These are phyloP conservation scores for Bombardia bombarda DNA, from an alignment of 495 filamentous ascomycete genomes.

Conservation along the genomic window DNA sequence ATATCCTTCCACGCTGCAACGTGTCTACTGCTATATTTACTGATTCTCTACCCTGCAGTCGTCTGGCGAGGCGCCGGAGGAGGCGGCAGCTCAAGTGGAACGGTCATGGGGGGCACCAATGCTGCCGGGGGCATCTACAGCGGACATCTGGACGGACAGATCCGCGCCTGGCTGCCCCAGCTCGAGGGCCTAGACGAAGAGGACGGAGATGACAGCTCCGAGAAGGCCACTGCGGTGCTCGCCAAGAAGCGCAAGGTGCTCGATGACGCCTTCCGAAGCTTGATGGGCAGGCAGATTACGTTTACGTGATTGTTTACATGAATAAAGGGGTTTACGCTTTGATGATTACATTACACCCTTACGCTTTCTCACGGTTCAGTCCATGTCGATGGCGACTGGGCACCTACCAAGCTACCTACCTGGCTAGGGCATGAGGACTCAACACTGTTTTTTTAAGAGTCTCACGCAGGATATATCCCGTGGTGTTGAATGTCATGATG, in stretches of 20 bases:
- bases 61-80: conserved; percentile 56
- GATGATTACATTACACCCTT: too few species aligned
- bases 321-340: too few species aligned
- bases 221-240: conserved; percentile 24
- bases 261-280: conserved; percentile 45
- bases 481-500: too few species aligned
- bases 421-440: too few species aligned
- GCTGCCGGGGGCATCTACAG: conserved; percentile 47
- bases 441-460: too few species aligned
- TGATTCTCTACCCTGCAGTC: conserved; percentile 21
- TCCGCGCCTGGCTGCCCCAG: conserved; percentile 49
- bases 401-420: too few species aligned
- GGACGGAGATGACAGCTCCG: conserved; percentile 28
- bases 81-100: conserved; percentile 30
- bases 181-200: conserved; percentile 39
- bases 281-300: conserved; percentile 47
- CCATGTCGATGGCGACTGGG: too few species aligned
- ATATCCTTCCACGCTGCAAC: too few species aligned
- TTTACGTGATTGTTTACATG: conserved; percentile 28
- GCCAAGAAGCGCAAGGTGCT: conserved; percentile 54
- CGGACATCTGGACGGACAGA: conserved; percentile 50
- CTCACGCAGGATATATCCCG: too few species aligned
- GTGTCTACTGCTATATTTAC: neutral
- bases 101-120: conserved; percentile 33
- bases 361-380: too few species aligned